phyloP scores from a whole-genome alignment of 306 rosid species.

The Castanea sativa region DNA sequence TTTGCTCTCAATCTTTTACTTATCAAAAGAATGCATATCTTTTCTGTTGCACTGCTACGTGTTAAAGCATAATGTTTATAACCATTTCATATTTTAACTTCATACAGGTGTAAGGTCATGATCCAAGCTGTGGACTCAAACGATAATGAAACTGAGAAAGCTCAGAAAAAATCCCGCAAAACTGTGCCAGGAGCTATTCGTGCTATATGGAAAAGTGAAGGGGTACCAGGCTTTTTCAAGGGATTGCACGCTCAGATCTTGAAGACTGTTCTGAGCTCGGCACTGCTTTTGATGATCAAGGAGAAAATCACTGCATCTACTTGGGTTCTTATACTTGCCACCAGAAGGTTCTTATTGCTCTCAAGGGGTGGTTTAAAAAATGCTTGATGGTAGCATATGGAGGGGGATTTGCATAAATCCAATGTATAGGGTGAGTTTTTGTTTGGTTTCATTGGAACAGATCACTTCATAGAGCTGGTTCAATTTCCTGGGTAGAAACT shows the following conservation, averaged over 20 bases:
- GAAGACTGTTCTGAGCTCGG: slow-evolving; percentile 96
- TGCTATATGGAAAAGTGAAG: slow-evolving; percentile 87
- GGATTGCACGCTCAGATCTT: slow-evolving; percentile 96
- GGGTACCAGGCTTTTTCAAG: slow-evolving; percentile 77
- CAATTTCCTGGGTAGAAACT: slow-evolving; percentile 10
- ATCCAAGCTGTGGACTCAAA: slow-evolving; percentile 83
- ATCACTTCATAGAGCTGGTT: background rate
- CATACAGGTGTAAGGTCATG: slow-evolving; percentile 91
- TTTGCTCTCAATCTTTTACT: slow-evolving; percentile 24
- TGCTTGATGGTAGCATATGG: slow-evolving; percentile 22
- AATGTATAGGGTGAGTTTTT: slow-evolving; percentile 16
- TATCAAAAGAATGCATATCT: background rate
- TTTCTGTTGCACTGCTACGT: background rate
- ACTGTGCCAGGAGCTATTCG: slow-evolving; percentile 52
- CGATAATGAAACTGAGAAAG: slow-evolving; percentile 39
- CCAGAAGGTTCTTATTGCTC: slow-evolving; percentile 62
- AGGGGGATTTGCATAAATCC: background rate
- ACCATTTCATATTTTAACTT: slow-evolving; percentile 16
- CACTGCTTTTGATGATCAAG: slow-evolving; percentile 97
- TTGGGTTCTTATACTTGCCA: slow-evolving; percentile 86
- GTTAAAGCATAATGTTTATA: slow-evolving; percentile 12
- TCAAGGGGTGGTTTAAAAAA: slow-evolving; percentile 47
- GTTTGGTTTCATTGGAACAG: slow-evolving; percentile 4
- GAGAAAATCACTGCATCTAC: slow-evolving; percentile 85
- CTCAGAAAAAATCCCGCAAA: slow-evolving; percentile 39